A percentile compares a stretch with the other conserved stretches of the same genome.
phyloP scores from a whole-genome alignment of 345 rosid genomes.

The Balakata baccata region DNA sequence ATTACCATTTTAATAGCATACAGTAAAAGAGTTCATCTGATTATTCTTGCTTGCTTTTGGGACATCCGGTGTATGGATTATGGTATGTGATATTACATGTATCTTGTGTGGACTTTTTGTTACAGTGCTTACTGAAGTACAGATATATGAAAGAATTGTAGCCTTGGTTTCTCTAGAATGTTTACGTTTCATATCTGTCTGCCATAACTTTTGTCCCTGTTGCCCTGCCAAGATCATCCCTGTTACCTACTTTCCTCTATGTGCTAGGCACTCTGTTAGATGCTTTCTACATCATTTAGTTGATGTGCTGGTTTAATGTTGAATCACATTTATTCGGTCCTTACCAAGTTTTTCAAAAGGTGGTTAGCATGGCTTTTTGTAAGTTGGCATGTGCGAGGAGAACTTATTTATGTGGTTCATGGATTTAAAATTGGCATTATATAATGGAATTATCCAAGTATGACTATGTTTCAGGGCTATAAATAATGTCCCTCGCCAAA shows the following conservation, averaged over 20 bases:
- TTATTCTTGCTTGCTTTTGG: neutral
- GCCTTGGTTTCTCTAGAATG: neutral
- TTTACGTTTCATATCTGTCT: neutral
- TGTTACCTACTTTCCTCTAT: neutral
- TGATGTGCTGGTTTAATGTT: neutral
- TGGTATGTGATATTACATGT: slow-evolving; percentile 1
- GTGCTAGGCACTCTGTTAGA: neutral
- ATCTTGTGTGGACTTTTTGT: neutral
- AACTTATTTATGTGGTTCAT: neutral
- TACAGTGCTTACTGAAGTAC: neutral
- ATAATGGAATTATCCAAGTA: neutral
- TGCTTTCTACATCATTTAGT: neutral
- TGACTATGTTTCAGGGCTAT: neutral
- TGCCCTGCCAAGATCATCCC: neutral
- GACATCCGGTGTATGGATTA: neutral
- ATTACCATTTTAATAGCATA: neutral
- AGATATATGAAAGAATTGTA: neutral
- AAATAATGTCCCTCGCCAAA: neutral
- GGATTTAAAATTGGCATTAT: neutral
- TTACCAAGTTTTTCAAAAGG: neutral
- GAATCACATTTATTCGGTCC: neutral
- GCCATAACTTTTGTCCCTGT: neutral
- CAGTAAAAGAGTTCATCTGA: neutral
- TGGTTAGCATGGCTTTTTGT: neutral
- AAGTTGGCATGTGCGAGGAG: too few relatives aligned